phyloP scores from a whole-genome alignment of 2,329 filamentous ascomycete genomes.

The Catunica adiposa region DNA sequence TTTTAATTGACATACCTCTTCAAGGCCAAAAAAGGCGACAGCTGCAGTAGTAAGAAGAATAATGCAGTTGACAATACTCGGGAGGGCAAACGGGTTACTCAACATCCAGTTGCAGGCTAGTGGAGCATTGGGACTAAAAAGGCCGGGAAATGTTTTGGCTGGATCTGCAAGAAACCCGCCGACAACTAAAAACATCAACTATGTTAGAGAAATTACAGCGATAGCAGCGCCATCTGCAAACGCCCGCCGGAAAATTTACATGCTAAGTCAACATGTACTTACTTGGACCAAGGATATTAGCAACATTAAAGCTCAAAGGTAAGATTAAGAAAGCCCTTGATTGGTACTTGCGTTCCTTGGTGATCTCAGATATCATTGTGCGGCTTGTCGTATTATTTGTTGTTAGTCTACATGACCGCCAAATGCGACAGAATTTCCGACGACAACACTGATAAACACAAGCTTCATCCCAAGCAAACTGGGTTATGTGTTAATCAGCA shows the following conservation, averaged over 20 bases:
- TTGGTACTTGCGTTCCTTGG: slow-evolving; percentile 31
- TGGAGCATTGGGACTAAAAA: slow-evolving; percentile 44
- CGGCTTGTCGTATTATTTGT: slow-evolving; percentile 20
- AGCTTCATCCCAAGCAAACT: background rate
- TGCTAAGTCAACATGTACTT: slow-evolving; percentile 17
- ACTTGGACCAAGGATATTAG: slow-evolving; percentile 30
- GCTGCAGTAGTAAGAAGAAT: slow-evolving; percentile 40
- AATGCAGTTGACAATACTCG: slow-evolving; percentile 47
- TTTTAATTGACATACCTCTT: slow-evolving; percentile 34
- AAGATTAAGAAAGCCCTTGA: slow-evolving; percentile 31
- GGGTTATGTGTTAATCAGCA: background rate
- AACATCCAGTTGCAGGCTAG: slow-evolving; percentile 49
- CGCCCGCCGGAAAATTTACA: background rate
- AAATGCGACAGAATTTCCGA: too few relatives aligned
- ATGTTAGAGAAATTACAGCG: background rate
- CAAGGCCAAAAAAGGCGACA: slow-evolving; percentile 44
- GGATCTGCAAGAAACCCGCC: slow-evolving; percentile 56
- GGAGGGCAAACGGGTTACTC: slow-evolving; percentile 51
- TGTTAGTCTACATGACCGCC: background rate
- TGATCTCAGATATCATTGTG: slow-evolving; percentile 34
- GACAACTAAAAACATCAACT: slow-evolving; percentile 25
- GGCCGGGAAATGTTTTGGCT: slow-evolving; percentile 38
- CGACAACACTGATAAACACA: background rate
- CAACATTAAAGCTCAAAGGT: slow-evolving; percentile 33
- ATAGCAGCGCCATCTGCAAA: background rate